These are phyloP conservation scores for Coemansia sp. DNA, from an alignment of 192 early-diverging fungal genomes.

Conservation along the genomic window DNA sequence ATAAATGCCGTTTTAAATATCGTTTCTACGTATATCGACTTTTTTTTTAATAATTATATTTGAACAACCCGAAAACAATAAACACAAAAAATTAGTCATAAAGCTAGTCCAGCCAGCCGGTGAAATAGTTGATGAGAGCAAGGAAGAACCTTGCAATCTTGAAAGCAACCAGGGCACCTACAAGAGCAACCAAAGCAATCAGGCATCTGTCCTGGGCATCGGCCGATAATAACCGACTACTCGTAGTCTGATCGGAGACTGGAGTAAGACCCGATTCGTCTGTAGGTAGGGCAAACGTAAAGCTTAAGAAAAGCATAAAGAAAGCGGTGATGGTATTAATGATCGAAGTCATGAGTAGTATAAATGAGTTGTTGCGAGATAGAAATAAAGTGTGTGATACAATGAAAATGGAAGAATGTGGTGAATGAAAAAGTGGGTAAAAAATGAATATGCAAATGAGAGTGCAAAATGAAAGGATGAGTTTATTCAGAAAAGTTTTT, in stretches of 20 bases:
- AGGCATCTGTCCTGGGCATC: slow-evolving; percentile 1
- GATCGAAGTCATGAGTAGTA: neutral
- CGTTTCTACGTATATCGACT: neutral
- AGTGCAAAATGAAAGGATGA: neutral
- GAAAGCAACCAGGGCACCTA: slow-evolving; percentile 7
- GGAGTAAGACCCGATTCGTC: neutral
- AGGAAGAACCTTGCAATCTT: slow-evolving; percentile 5
- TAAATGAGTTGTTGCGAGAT: too few species aligned
- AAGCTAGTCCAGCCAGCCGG: slow-evolving; percentile 1
- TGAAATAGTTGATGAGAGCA: neutral
- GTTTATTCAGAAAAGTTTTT: too few species aligned
- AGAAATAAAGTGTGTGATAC: too few species aligned
- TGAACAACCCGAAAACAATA: too few species aligned
- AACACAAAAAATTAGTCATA: neutral
- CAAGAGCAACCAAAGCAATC: slow-evolving; percentile 1
- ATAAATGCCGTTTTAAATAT: too few species aligned
- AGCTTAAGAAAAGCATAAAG: neutral
- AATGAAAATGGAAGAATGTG: too few species aligned
- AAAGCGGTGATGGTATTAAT: neutral
- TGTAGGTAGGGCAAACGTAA: neutral
- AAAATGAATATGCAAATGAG: neutral
- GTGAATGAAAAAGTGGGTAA: neutral
- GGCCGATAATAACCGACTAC: neutral
- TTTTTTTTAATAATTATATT: neutral
- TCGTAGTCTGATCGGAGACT: neutral